Conservation (phyloP, 2,329 filamentous ascomycete genomes). For the Samsoniella hepiali region DNA sequence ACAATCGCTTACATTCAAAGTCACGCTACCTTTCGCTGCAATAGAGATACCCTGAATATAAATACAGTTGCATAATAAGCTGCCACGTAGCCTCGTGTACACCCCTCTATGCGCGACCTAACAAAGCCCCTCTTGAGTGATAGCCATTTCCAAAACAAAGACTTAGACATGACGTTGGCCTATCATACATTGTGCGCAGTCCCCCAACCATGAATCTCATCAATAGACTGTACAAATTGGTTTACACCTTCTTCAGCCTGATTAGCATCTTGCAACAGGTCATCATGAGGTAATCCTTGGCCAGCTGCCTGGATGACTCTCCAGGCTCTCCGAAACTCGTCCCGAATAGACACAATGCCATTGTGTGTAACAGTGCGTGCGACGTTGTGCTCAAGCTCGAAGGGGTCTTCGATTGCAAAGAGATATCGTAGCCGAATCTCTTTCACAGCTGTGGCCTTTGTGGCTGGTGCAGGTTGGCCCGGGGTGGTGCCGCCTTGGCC, state of each 20-base stretch:
- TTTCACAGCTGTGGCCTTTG: conserved; percentile 47
- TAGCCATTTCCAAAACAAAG: background rate
- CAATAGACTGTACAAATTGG: conserved; percentile 29
- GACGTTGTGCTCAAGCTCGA: conserved; percentile 84
- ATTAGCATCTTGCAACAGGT: conserved; percentile 53
- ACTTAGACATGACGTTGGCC: background rate
- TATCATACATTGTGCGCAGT: background rate
- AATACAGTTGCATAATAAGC: background rate
- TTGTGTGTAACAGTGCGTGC: conserved; percentile 80
- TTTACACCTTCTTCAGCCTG: conserved; percentile 25
- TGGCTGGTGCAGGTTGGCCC: conserved; percentile 16
- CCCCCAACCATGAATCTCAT: conserved; percentile 34
- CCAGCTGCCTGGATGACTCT: conserved; percentile 60
- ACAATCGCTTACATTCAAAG: background rate
- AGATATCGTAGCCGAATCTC: conserved; percentile 78
- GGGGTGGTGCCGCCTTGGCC: conserved; percentile 22
- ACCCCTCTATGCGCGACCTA: background rate
- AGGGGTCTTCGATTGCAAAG: conserved; percentile 89
- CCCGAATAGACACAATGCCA: conserved; percentile 75
- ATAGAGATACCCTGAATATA: background rate
- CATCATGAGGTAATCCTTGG: conserved; percentile 39
- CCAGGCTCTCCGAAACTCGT: conserved; percentile 81
- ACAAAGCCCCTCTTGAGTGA: background rate
- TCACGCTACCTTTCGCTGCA: background rate
- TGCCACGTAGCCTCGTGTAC: background rate